Conservation (phyloP, 1,284 basidiomycete genomes). For the Microbotryomycetes sp. region DNA sequence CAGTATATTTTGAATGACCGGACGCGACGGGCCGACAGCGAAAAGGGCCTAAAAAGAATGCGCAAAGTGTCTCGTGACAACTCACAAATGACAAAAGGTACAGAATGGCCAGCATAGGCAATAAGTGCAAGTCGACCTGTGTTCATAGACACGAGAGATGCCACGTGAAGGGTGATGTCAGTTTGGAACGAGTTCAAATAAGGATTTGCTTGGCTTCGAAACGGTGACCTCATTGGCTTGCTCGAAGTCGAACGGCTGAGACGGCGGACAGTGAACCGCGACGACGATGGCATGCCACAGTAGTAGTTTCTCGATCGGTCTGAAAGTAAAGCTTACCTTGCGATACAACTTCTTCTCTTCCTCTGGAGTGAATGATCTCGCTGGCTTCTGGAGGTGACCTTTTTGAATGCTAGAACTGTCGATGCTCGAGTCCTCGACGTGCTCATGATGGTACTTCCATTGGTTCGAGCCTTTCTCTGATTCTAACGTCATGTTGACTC, state of each 20-base stretch:
- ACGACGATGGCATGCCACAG: background rate
- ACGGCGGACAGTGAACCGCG: background rate
- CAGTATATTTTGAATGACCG: background rate
- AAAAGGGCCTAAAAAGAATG: too few species aligned
- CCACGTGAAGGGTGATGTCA: too few species aligned
- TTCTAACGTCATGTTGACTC: background rate
- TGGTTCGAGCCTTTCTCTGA: background rate
- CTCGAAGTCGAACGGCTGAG: background rate
- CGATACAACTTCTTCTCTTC: conserved; percentile 56
- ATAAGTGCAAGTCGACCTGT: conserved; percentile 22
- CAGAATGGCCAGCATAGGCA: conserved; percentile 26
- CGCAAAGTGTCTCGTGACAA: background rate
- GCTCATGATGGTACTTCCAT: background rate
- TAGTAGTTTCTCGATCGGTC: background rate
- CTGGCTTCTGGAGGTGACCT: conserved; percentile 36
- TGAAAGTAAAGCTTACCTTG: conserved; percentile 46
- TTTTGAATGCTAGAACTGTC: background rate
- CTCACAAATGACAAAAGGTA: conserved; percentile 25
- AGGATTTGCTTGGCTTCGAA: background rate
- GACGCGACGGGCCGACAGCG: background rate
- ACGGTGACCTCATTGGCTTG: background rate
- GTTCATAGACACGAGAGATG: background rate
- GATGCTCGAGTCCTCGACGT: background rate
- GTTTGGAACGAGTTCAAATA: background rate
- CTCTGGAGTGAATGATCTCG: conserved; percentile 49